Conservation (phyloP, 2,329 filamentous ascomycete genomes). For the Rhexocercosporidium sp. region DNA sequence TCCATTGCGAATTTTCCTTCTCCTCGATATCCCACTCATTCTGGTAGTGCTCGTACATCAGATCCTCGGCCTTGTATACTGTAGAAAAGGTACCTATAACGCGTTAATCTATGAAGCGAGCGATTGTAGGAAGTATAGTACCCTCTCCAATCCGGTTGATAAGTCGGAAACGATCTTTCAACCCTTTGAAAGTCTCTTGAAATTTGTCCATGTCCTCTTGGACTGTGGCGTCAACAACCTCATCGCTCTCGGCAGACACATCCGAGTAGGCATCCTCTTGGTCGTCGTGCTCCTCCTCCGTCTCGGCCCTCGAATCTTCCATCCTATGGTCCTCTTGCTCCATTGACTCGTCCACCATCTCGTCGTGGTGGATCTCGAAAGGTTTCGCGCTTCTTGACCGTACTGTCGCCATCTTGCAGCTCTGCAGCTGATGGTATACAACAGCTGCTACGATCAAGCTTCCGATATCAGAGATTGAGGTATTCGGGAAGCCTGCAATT, state of each 20-base stretch:
- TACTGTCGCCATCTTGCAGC: conserved; percentile 38
- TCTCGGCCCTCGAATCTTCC: conserved; percentile 45
- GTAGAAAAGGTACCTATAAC: conserved; percentile 90
- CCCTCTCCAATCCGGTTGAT: conserved; percentile 98
- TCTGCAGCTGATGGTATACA: conserved; percentile 16
- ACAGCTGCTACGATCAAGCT: conserved; percentile 13
- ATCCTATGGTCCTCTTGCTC: conserved; percentile 48
- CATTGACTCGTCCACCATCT: conserved; percentile 42
- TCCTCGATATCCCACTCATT: conserved; percentile 86
- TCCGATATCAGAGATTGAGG: conserved; percentile 15
- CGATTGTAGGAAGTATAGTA: conserved; percentile 44
- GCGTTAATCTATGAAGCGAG: conserved; percentile 24
- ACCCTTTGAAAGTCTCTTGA: conserved; percentile 80
- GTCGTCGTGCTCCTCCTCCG: conserved; percentile 40
- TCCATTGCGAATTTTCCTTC: conserved; percentile 68
- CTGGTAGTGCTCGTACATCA: conserved; percentile 80
- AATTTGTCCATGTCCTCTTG: conserved; percentile 88
- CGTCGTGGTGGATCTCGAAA: conserved; percentile 48
- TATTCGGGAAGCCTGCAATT: conserved; percentile 25
- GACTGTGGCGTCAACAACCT: conserved; percentile 69
- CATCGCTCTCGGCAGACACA: conserved; percentile 62
- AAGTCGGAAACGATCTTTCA: conserved; percentile 82
- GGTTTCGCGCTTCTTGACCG: conserved; percentile 40
- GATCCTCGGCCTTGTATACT: conserved; percentile 97
- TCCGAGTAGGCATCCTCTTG: conserved; percentile 45